phyloP scores from a whole-genome alignment of 805 yeast species.

The Tetrapisispora pingtungensis region DNA sequence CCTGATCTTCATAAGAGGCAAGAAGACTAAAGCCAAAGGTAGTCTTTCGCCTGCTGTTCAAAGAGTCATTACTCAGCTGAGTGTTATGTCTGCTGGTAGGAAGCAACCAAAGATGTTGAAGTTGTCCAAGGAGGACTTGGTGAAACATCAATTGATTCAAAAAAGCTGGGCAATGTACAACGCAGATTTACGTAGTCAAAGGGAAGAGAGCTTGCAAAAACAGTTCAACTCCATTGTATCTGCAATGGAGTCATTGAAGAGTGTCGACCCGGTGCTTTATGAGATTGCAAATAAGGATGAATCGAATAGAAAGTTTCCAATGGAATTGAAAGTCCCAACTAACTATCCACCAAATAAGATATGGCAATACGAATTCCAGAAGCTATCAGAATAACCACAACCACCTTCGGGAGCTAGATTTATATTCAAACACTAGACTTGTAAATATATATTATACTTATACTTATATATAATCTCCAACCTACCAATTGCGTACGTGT shows the following conservation, averaged over 20 bases:
- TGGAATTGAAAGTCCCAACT: slow-evolving; percentile 81
- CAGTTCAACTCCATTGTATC: slow-evolving; percentile 58
- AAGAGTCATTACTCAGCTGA: slow-evolving; percentile 44
- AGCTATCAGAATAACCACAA: no score
- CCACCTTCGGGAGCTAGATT: neutral
- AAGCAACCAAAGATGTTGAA: slow-evolving; percentile 79
- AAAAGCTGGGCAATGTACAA: slow-evolving; percentile 70
- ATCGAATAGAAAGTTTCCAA: slow-evolving; percentile 55
- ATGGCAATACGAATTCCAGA: slow-evolving; percentile 2
- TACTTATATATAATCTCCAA: no score
- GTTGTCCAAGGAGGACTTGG: slow-evolving; percentile 59
- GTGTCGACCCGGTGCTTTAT: slow-evolving; percentile 44
- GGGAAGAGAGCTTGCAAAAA: slow-evolving; percentile 35
- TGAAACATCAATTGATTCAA: slow-evolving; percentile 74
- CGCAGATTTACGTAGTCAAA: slow-evolving; percentile 38
- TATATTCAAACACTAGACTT: neutral
- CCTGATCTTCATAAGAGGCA: slow-evolving; percentile 35
- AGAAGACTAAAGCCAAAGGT: slow-evolving; percentile 37
- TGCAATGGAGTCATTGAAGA: slow-evolving; percentile 65
- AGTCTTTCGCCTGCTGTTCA: slow-evolving; percentile 37
- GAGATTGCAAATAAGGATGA: slow-evolving; percentile 52
- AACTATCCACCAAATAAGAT: slow-evolving; percentile 70
- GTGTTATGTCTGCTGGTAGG: slow-evolving; percentile 77
- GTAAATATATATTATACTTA: no score
- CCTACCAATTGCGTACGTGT: neutral